Evolutionary conservation across 148 eudicot genomes (phyloP).

Genomic region (Camellia lanceoleosa): DNA sequence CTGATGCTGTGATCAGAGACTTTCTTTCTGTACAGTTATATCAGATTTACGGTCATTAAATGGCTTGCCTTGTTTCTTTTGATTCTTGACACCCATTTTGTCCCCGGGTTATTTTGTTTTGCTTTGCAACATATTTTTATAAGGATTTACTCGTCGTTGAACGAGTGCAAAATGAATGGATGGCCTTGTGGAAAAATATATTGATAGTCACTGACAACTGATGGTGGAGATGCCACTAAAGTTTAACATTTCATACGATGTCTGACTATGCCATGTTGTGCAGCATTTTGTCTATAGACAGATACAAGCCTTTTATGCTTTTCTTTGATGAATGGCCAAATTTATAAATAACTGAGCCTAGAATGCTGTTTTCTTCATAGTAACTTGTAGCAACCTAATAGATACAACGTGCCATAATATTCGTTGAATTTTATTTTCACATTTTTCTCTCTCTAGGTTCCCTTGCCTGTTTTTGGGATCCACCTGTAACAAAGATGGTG

Average conservation of each 20-base stretch:
- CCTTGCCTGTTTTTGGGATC: neutral
- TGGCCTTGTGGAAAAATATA: neutral
- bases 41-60: slow-evolving; percentile 1
- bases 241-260: neutral
- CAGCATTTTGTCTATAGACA: neutral
- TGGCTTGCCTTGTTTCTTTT: neutral
- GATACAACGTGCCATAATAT: neutral
- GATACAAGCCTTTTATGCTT: neutral
- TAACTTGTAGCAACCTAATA: neutral
- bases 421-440: neutral
- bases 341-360: neutral
- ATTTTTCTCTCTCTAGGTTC: neutral
- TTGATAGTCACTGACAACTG: neutral
- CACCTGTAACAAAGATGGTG: neutral
- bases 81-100: neutral
- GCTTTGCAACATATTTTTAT: neutral
- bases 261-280: neutral
- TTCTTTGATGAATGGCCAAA: neutral
- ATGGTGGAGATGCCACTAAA: neutral
- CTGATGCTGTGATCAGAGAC: slow-evolving; percentile 6
- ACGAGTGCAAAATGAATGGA: neutral
- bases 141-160: neutral
- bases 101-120: neutral
- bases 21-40: neutral
- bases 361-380: neutral